Base-by-base conservation (phyloP, 1,284 basidiomycete genomes). In the Rhodotorula sp. region DNA sequence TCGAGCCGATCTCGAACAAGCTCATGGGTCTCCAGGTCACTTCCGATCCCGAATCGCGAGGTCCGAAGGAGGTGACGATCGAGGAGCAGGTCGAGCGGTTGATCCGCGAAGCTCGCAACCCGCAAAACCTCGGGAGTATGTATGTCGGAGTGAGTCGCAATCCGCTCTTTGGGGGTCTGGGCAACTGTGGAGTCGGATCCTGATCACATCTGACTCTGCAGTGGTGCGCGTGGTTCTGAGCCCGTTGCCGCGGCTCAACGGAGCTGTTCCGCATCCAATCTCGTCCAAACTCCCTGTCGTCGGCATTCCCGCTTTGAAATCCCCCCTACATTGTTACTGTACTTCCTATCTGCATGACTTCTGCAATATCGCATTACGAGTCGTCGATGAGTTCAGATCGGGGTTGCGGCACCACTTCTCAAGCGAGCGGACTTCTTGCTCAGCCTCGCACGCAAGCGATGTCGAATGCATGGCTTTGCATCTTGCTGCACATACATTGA, bases 1-100 rank as follows among this genome's bases (percentile, higher is more conserved):
- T 98, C 43, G 84, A 84, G 21, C 89, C 89, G 0, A 95, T 98
- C 77, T 87, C 89, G 77, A 88, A 87, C 79, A 97, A 95, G 82
- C 83, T 97, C 60, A 86, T 87, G 66, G 93, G 95, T 0, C 83
- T 90, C 15, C 88, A 89, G 61, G 78, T 78, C 78, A 79, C 80
- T 12, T 83, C 84, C 23, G 84, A 84, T 3, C 84, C 81, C 21
- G 67, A 83, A 63, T 86, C 87, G 74, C 84, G 81, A 61, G 82
- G 80, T 50, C 86, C 87, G 71, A 89, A 86, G 78, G 88, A 90
- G 79, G 85, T 89, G 54, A 88, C 90, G 38, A 91, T 91, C 26
- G 89, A 87, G 69, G 93, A 92, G 81, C 85, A 97, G 64, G 95
- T 97, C 66, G 92, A 97, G 79, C 85, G 89, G 78, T 83, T 97